Conservation (phyloP, 768 basidiomycete species). For the Boletus bicolor region DNA sequence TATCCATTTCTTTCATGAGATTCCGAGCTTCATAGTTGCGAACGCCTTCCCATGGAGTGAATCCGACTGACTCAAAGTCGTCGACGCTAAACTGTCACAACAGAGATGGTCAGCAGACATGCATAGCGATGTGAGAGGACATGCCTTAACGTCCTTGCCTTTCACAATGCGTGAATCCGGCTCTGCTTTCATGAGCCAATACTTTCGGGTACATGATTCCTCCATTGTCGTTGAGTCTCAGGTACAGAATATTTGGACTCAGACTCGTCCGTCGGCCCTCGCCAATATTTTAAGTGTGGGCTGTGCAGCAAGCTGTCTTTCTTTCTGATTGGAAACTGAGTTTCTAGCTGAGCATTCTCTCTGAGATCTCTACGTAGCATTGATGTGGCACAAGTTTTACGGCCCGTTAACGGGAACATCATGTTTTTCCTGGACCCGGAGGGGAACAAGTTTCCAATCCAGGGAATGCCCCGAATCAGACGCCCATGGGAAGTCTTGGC, state of each 20-base stretch:
- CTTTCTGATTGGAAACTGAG: not conserved
- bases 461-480: too few species aligned
- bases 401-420: too few species aligned
- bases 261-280: not conserved
- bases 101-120: not conserved
- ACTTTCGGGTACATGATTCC: conserved; percentile 12
- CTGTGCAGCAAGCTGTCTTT: not conserved
- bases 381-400: too few species aligned
- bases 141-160: conserved; percentile 81
- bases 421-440: too few species aligned
- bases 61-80: conserved; percentile 70
- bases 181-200: conserved; percentile 85
- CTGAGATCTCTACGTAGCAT: too few species aligned
- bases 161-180: conserved; percentile 82
- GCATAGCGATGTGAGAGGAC: conserved; percentile 1
- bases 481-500: too few species aligned
- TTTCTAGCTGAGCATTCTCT: too few species aligned
- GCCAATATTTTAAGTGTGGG: not conserved
- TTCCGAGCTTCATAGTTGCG: conserved; percentile 81
- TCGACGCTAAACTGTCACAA: conserved; percentile 74
- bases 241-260: not conserved
- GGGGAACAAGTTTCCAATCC: too few species aligned
- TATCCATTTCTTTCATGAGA: conserved; percentile 76
- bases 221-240: conserved; percentile 5
- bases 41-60: conserved; percentile 86